Conservation (phyloP, 2,329 filamentous ascomycete genomes). For the Huntiella abstrusa region DNA sequence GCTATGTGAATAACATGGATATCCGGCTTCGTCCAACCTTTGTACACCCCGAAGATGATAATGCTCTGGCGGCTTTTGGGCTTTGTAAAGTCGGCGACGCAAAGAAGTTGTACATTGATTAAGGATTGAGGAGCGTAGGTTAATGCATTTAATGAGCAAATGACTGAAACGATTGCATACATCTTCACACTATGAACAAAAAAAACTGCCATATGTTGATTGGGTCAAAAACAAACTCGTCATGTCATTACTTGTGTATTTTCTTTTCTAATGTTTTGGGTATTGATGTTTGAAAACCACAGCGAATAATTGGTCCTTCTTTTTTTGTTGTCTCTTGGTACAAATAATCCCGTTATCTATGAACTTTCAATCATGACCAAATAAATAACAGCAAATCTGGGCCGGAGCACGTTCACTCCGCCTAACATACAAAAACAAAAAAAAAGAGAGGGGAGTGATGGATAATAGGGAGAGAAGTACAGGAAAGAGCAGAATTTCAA, state of each 20-base stretch:
- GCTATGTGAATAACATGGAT: not conserved
- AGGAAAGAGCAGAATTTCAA: not conserved
- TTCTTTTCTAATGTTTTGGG: not conserved
- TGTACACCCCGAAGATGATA: constrained; percentile 63
- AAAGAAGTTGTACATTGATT: constrained; percentile 49
- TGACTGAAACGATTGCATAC: not conserved
- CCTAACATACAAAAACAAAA: not conserved
- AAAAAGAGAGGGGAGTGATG: not conserved
- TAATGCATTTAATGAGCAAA: not conserved
- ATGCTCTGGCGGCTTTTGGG: constrained; percentile 41
- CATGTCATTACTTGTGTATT: not conserved
- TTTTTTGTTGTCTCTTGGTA: no score
- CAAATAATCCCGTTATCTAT: no score
- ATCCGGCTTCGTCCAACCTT: constrained; percentile 58
- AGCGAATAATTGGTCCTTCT: no score
- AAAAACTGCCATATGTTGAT: not conserved
- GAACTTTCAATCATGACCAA: no score
- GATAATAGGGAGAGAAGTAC: not conserved
- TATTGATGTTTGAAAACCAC: no score
- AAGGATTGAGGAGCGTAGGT: not conserved
- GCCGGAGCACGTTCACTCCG: no score
- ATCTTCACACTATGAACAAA: not conserved
- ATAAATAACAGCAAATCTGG: no score
- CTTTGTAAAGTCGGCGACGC: constrained; percentile 44
- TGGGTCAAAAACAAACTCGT: not conserved